Conservation (phyloP, 2,329 filamentous ascomycete genomes). For the Emericellopsis atlantica region DNA sequence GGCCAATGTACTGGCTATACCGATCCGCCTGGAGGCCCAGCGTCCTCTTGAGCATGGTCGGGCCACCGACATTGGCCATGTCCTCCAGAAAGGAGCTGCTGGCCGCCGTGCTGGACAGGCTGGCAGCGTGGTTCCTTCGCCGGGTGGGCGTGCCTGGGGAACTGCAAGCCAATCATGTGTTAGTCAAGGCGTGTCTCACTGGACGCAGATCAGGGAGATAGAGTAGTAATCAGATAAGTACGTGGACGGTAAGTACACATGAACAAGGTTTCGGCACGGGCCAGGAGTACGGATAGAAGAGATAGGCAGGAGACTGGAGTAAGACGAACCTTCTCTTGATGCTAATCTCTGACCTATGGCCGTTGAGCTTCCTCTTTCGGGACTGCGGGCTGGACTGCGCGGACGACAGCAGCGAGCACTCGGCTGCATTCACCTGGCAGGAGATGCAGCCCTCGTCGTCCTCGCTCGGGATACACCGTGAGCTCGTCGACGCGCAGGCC, state of each 20-base stretch:
- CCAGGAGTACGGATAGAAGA: slow-evolving; percentile 1
- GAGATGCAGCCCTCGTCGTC: slow-evolving; percentile 65
- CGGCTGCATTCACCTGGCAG: slow-evolving; percentile 65
- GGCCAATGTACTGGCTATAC: slow-evolving; percentile 73
- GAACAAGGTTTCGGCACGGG: too few species aligned
- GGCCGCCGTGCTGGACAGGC: slow-evolving; percentile 47
- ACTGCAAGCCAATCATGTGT: slow-evolving; percentile 39
- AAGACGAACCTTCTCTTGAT: slow-evolving; percentile 58
- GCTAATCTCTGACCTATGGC: slow-evolving; percentile 43
- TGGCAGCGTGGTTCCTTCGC: slow-evolving; percentile 40
- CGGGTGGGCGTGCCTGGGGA: slow-evolving; percentile 40
- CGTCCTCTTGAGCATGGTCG: slow-evolving; percentile 53
- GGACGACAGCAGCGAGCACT: slow-evolving; percentile 68
- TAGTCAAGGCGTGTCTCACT: slow-evolving; percentile 17
- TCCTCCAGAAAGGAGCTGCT: slow-evolving; percentile 55
- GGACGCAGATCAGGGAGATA: too few species aligned
- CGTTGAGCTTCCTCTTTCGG: slow-evolving; percentile 67
- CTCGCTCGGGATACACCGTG: slow-evolving; percentile 62
- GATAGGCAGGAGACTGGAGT: background rate
- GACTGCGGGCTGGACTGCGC: slow-evolving; percentile 65
- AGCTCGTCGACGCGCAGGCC: slow-evolving; percentile 61
- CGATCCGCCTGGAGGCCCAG: slow-evolving; percentile 67
- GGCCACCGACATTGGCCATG: slow-evolving; percentile 57
- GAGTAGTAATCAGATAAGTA: too few species aligned
- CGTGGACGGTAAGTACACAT: too few species aligned